phyloP scores from a whole-genome alignment of 352 stramenopile genomes.

The Aphanomyces astaci region DNA sequence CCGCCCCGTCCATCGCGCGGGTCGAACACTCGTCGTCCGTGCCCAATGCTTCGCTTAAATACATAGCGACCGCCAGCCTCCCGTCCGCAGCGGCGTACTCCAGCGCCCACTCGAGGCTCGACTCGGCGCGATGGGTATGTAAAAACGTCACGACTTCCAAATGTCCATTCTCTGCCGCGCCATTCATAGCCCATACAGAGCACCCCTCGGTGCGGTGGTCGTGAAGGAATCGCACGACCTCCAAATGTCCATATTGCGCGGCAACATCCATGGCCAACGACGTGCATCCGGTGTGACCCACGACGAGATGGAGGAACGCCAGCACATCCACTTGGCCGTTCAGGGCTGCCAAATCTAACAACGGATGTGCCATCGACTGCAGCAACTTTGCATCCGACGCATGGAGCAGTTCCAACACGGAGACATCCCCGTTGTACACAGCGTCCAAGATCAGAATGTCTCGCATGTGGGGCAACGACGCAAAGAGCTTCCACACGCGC shows the following conservation, averaged over 20 bases:
- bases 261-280: conserved; percentile 16
- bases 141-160: not conserved
- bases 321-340: not conserved
- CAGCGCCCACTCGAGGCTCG: not conserved
- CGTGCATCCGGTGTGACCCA: conserved; percentile 26
- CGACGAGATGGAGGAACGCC: not conserved
- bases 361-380: not conserved
- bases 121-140: not conserved
- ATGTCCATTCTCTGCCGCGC: conserved; percentile 8
- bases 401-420: not conserved
- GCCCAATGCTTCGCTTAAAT: not conserved
- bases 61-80: not conserved
- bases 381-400: not conserved
- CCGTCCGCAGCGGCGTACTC: conserved; percentile 11
- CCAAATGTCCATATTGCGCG: not conserved
- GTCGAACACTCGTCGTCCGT: not conserved
- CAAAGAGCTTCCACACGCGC: not conserved
- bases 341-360: not conserved
- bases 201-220: conserved; percentile 23
- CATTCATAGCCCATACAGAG: conserved; percentile 5
- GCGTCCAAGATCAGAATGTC: not conserved
- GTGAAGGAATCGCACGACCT: conserved; percentile 21
- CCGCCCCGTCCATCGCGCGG: conserved; percentile 16
- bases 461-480: conserved; percentile 3
- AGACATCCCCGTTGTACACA: not conserved